These are phyloP conservation scores for Lagerstroemia fauriei DNA, from an alignment of 441 rosid genomes.

Conservation along the genomic window DNA sequence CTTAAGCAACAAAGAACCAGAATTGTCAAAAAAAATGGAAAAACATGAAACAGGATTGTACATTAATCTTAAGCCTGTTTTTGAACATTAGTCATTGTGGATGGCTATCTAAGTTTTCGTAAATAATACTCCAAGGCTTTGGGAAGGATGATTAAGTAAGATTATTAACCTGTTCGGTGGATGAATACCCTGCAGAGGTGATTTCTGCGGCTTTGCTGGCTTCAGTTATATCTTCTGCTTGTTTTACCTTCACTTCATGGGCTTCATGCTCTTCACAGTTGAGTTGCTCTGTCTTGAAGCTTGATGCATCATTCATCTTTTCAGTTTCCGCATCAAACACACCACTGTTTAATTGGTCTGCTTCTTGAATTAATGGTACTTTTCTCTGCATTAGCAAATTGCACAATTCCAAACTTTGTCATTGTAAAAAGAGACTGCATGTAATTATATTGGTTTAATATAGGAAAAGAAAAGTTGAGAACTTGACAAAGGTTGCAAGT, in stretches of 20 bases:
- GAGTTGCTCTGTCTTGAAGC: conserved; percentile 31
- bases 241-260: conserved; percentile 23
- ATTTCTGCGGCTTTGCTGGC: conserved; percentile 21
- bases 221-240: conserved; percentile 26
- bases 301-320: conserved; percentile 16
- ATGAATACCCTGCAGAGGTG: conserved; percentile 15
- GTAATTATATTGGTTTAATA: too few relatives aligned
- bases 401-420: background rate
- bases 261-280: conserved; percentile 27
- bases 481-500: background rate
- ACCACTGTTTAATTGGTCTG: background rate
- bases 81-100: background rate
- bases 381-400: background rate
- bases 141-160: background rate
- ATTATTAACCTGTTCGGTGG: conserved; percentile 15
- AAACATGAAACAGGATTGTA: background rate
- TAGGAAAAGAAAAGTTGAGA: background rate
- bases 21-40: too few relatives aligned
- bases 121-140: background rate
- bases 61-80: background rate
- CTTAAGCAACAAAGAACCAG: background rate
- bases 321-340: background rate
- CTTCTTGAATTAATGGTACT: background rate
- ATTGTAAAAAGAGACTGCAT: background rate
- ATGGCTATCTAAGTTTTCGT: background rate